Evolutionary conservation across 805 yeast species (phyloP).

Genomic region (Metschnikowia baotianmanensis): DNA sequence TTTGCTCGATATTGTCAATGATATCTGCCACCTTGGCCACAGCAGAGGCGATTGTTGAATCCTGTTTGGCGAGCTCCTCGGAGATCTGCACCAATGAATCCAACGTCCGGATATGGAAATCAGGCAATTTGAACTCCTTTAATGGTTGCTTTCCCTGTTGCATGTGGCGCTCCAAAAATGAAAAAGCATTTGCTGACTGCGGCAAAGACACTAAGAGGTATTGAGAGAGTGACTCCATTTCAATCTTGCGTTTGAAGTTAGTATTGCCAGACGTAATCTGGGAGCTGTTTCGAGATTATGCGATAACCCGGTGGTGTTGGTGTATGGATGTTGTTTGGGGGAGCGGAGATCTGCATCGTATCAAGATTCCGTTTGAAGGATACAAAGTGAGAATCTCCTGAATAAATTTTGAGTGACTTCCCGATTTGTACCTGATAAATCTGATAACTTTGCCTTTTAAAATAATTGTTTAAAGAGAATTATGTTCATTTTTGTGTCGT

Average conservation of each 20-base stretch:
- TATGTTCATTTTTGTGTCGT: too few species aligned
- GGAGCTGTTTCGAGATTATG: neutral
- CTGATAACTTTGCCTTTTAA: too few species aligned
- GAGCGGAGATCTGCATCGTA: conserved; percentile 3
- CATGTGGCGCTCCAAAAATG: conserved; percentile 56
- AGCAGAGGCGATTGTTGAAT: conserved; percentile 68
- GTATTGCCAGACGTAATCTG: neutral
- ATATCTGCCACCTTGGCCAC: conserved; percentile 77
- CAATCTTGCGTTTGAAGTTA: neutral
- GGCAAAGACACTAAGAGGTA: conserved; percentile 61
- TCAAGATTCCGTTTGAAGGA: too few species aligned
- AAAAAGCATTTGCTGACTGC: conserved; percentile 44
- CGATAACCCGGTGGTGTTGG: conserved; percentile 2
- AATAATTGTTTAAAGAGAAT: too few species aligned
- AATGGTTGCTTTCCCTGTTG: conserved; percentile 60
- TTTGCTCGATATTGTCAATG: conserved; percentile 39
- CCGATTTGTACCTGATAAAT: too few species aligned
- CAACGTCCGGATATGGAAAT: conserved; percentile 90
- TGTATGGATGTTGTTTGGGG: conserved; percentile 10
- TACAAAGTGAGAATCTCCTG: too few species aligned
- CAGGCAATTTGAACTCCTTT: conserved; percentile 63
- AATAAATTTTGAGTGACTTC: too few species aligned
- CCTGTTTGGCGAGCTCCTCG: conserved; percentile 83
- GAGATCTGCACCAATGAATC: conserved; percentile 88
- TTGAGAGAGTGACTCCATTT: conserved; percentile 37